A percentile compares a stretch with the other conserved stretches of the same genome.
phyloP scores from a whole-genome alignment of 768 basidiomycete species.

The Pisolithus microcarpus region DNA sequence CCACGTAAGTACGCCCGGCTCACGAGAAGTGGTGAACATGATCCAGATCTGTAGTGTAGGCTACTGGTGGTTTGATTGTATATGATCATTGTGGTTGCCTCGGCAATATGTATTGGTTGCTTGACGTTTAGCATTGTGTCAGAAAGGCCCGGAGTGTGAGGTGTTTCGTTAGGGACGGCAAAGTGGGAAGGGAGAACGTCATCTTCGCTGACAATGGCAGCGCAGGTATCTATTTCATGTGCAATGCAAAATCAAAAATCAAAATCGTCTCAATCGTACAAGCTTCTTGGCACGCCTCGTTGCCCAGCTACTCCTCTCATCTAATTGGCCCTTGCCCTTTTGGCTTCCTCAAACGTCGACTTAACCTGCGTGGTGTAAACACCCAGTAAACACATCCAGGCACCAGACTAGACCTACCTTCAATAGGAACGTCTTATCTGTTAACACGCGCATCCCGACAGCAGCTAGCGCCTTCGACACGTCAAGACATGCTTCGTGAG shows the following conservation, averaged over 20 bases:
- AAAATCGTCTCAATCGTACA: too few species aligned
- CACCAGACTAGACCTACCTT: constrained; percentile 34
- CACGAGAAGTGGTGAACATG: constrained; percentile 43
- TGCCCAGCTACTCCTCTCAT: neutral
- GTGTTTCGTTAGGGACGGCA: too few species aligned
- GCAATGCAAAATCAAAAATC: too few species aligned
- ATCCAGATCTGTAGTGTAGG: neutral
- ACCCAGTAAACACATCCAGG: neutral
- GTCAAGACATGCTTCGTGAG: constrained; percentile 62
- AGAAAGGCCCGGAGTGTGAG: too few species aligned
- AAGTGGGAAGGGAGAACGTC: too few species aligned
- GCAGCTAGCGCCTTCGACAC: constrained; percentile 67
- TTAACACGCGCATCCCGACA: constrained; percentile 59
- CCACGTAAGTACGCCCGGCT: constrained; percentile 39
- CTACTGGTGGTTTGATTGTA: neutral
- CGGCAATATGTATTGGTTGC: too few species aligned
- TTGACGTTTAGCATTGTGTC: too few species aligned
- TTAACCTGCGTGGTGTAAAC: constrained; percentile 33
- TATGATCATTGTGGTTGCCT: neutral
- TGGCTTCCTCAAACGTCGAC: constrained; percentile 43
- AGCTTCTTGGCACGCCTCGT: neutral
- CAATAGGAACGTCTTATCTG: constrained; percentile 57
- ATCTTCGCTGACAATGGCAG: too few species aligned
- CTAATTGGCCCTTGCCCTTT: constrained; percentile 11
- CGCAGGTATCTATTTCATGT: too few species aligned